Percentiles rank a stretch among this genome's conserved stretches.
phyloP scores from a whole-genome alignment of 2,329 filamentous ascomycete species.

The Zymoseptoria passerinii region DNA sequence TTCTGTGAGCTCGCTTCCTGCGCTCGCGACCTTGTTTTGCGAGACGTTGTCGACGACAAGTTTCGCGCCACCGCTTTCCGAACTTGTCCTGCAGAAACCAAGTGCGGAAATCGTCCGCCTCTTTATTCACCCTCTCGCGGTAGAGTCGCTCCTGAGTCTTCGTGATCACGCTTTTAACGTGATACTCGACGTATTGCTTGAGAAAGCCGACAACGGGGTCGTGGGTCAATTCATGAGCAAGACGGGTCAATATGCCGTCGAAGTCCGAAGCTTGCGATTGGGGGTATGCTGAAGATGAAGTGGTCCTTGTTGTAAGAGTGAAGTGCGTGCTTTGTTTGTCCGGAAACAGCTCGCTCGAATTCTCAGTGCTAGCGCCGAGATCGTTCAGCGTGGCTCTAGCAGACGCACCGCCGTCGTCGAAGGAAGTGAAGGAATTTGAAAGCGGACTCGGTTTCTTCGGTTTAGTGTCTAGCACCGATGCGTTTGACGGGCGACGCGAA shows the following conservation, averaged over 20 bases:
- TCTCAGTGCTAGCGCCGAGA: neutral
- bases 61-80: constrained; percentile 31
- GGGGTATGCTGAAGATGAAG: constrained; percentile 8
- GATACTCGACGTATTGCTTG: constrained; percentile 38
- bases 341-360: neutral
- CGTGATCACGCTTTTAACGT: constrained; percentile 29
- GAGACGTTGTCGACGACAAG: constrained; percentile 29
- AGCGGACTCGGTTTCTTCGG: constrained; percentile 29
- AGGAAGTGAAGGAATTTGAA: constrained; percentile 24
- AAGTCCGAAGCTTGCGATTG: constrained; percentile 18
- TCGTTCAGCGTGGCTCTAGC: neutral
- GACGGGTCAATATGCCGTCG: constrained; percentile 21
- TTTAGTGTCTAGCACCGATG: constrained; percentile 13
- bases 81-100: constrained; percentile 30
- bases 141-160: constrained; percentile 28
- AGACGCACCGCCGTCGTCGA: constrained; percentile 7
- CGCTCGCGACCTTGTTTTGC: constrained; percentile 30
- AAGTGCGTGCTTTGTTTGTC: neutral
- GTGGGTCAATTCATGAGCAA: constrained; percentile 34
- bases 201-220: constrained; percentile 35
- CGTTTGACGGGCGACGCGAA: constrained; percentile 11
- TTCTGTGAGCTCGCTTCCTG: constrained; percentile 24
- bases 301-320: constrained; percentile 8
- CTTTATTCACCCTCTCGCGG: constrained; percentile 21
- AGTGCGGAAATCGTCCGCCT: constrained; percentile 27